Percentiles rank a stretch among this genome's conserved stretches.
Evolutionary conservation across 2,329 filamentous ascomycete species (phyloP).

Genomic region (Ascochyta clinopodiicola): DNA sequence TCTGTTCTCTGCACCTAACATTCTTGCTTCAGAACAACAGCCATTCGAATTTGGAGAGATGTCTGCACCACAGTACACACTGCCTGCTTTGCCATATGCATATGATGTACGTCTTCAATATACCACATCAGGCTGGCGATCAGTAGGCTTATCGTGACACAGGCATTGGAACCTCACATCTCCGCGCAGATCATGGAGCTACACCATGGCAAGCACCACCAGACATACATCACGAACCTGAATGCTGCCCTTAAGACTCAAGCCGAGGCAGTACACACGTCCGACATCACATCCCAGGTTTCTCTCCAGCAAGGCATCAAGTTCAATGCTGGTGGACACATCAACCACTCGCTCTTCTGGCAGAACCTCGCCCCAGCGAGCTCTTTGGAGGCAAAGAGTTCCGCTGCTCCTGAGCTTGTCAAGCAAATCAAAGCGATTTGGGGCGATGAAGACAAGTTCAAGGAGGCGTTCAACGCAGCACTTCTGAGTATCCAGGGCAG

Average conservation of each 20-base stretch:
- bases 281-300: slow-evolving; percentile 69
- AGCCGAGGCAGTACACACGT: slow-evolving; percentile 60
- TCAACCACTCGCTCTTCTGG: slow-evolving; percentile 95
- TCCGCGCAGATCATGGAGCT: slow-evolving; percentile 81
- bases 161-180: slow-evolving; percentile 77
- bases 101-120: slow-evolving; percentile 64
- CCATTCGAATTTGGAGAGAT: slow-evolving; percentile 46
- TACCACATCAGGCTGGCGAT: neutral
- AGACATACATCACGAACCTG: slow-evolving; percentile 78
- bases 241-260: slow-evolving; percentile 71
- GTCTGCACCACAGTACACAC: slow-evolving; percentile 59
- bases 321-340: slow-evolving; percentile 90
- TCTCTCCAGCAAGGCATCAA: slow-evolving; percentile 74
- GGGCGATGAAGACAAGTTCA: slow-evolving; percentile 72
- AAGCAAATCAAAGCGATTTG: slow-evolving; percentile 69
- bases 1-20: slow-evolving; percentile 17
- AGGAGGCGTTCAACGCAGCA: slow-evolving; percentile 67
- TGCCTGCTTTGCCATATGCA: slow-evolving; percentile 71
- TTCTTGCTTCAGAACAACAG: slow-evolving; percentile 41
- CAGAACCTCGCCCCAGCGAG: slow-evolving; percentile 73
- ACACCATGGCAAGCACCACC: slow-evolving; percentile 80
- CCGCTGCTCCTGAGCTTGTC: slow-evolving; percentile 63
- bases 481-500: slow-evolving; percentile 79
- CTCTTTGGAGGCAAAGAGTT: slow-evolving; percentile 63
- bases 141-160: slow-evolving; percentile 16